A percentile compares a stretch with the other conserved stretches of the same genome.
phyloP scores from a whole-genome alignment of 768 basidiomycete species.

The Coprinellus aureogranulatus region DNA sequence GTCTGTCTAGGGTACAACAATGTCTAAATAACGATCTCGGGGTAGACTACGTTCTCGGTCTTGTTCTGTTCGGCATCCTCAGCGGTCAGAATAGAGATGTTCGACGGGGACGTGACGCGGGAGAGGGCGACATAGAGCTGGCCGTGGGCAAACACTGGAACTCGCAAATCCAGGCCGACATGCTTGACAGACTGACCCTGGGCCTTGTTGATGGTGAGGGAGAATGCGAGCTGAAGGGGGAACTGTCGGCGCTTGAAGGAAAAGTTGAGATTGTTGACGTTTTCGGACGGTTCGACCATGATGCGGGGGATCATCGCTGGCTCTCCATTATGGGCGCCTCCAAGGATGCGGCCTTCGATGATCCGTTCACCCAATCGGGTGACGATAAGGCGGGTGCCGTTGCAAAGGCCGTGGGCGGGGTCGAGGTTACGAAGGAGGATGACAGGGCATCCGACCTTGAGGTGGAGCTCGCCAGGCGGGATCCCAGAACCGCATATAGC shows the following conservation, averaged over 20 bases:
- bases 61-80: too few relatives aligned
- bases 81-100: conserved; percentile 28
- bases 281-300: conserved; percentile 15
- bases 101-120: conserved; percentile 19
- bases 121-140: conserved; percentile 40
- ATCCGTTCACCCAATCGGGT: not conserved
- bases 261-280: conserved; percentile 21
- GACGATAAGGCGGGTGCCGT: conserved; percentile 23
- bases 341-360: not conserved
- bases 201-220: conserved; percentile 39
- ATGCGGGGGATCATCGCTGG: conserved; percentile 37
- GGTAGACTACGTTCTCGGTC: too few relatives aligned
- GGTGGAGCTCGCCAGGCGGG: conserved; percentile 30
- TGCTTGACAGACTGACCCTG: conserved; percentile 34
- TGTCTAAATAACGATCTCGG: too few relatives aligned
- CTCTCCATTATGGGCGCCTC: conserved; percentile 8
- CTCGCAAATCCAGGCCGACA: conserved; percentile 30
- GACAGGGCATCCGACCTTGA: conserved; percentile 28
- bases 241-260: conserved; percentile 34
- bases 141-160: conserved; percentile 36
- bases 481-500: conserved; percentile 28
- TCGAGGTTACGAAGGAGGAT: conserved; percentile 32
- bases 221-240: conserved; percentile 36
- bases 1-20: too few relatives aligned
- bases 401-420: conserved; percentile 25